Evolutionary conservation across 2,329 filamentous ascomycete species (phyloP).

Genomic region (Hypoxylon rubiginosum): DNA sequence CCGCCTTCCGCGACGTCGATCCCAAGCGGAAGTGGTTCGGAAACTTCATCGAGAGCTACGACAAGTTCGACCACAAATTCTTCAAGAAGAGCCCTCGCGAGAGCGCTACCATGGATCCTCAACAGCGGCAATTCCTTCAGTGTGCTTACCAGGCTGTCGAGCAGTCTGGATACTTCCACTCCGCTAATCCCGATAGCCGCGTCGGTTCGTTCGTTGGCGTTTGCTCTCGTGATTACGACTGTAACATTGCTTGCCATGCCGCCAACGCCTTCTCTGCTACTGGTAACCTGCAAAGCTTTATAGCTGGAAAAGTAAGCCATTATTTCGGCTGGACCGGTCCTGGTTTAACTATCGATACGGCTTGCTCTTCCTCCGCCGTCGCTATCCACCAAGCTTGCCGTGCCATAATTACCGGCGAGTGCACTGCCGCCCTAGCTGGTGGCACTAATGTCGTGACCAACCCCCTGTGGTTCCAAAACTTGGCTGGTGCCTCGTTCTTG

Average conservation of each 20-base stretch:
- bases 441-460: conserved; percentile 52
- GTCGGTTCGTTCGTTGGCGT: conserved; percentile 58
- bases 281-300: conserved; percentile 48
- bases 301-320: conserved; percentile 51
- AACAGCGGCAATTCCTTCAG: conserved; percentile 41
- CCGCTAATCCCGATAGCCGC: conserved; percentile 21
- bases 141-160: conserved; percentile 48
- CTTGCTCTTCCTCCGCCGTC: conserved; percentile 56
- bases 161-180: conserved; percentile 45
- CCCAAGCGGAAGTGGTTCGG: conserved; percentile 48
- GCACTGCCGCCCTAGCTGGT: conserved; percentile 53
- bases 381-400: conserved; percentile 56
- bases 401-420: conserved; percentile 51
- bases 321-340: conserved; percentile 56
- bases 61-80: conserved; percentile 47
- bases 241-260: conserved; percentile 56
- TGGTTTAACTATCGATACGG: conserved; percentile 51
- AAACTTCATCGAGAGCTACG: conserved; percentile 46
- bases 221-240: conserved; percentile 55
- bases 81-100: conserved; percentile 44
- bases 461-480: conserved; percentile 47
- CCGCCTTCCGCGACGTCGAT: conserved; percentile 44
- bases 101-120: conserved; percentile 40
- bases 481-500: conserved; percentile 48
- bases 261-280: conserved; percentile 54